These are phyloP conservation scores for Modicella reniformis DNA, from an alignment of 371 early-diverging fungal species.

Conservation along the genomic window DNA sequence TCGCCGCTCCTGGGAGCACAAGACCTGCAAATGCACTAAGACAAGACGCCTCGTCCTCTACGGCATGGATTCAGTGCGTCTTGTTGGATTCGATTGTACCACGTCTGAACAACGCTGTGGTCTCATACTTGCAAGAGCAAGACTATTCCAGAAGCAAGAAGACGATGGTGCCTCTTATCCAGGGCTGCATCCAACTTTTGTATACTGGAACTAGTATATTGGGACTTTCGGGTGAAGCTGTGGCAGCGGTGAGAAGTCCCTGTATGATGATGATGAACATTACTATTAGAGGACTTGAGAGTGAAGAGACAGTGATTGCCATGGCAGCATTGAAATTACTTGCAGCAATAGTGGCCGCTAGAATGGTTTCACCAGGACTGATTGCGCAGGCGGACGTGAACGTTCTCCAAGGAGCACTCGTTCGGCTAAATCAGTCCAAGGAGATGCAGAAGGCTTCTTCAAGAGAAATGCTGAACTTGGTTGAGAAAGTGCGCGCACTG, in stretches of 20 bases:
- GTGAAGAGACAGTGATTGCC: background rate
- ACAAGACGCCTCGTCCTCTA: background rate
- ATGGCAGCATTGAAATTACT: background rate
- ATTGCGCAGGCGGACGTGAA: background rate
- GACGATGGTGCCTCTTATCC: background rate
- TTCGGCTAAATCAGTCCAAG: background rate
- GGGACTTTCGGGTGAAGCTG: background rate
- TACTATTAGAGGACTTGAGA: background rate
- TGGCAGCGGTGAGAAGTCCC: background rate
- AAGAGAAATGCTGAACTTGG: too few relatives aligned
- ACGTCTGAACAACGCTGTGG: background rate
- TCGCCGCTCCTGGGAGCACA: background rate
- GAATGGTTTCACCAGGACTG: background rate
- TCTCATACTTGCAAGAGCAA: background rate
- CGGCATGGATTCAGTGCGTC: conserved; percentile 1
- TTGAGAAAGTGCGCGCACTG: too few relatives aligned
- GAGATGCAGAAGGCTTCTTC: too few relatives aligned
- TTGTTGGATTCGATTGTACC: conserved; percentile 23
- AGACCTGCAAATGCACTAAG: background rate
- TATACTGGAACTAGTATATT: background rate
- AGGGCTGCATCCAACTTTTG: background rate
- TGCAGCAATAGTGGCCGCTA: background rate
- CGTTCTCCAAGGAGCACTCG: background rate
- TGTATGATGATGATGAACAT: background rate
- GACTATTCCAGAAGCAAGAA: background rate